A percentile compares a stretch with the other conserved stretches of the same genome.
Conservation (phyloP, 345 rosid genomes). For the Brassica juncea region DNA sequence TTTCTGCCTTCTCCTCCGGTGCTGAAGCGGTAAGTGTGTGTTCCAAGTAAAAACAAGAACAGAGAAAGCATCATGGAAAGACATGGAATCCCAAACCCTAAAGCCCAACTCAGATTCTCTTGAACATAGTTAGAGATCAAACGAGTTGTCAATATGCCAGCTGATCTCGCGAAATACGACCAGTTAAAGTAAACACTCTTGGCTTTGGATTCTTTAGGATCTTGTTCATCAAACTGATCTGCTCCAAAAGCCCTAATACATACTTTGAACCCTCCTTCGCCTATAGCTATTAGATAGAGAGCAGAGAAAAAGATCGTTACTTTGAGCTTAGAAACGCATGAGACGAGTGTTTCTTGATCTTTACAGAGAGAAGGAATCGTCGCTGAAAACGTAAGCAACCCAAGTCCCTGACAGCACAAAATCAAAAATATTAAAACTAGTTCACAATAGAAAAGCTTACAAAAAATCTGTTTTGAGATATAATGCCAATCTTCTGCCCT, state of each 20-base stretch:
- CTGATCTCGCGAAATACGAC: conserved; percentile 23
- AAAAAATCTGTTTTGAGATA: too few relatives aligned
- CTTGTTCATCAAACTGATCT: conserved; percentile 39
- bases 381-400: conserved; percentile 60
- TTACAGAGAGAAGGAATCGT: conserved; percentile 41
- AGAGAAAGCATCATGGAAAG: conserved; percentile 29
- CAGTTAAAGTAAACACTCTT: conserved; percentile 32
- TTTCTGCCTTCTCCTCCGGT: conserved; percentile 13
- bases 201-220: conserved; percentile 34
- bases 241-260: conserved; percentile 39
- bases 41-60: conserved; percentile 32
- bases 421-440: neutral
- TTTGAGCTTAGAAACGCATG: conserved; percentile 41
- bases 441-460: neutral
- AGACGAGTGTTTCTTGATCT: conserved; percentile 15
- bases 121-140: conserved; percentile 18
- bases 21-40: conserved; percentile 26
- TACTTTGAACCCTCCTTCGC: conserved; percentile 32
- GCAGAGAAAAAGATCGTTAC: conserved; percentile 27
- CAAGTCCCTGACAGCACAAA: conserved; percentile 47
- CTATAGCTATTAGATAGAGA: conserved; percentile 31
- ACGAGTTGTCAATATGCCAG: conserved; percentile 6
- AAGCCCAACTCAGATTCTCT: conserved; percentile 27
- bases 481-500: too few relatives aligned
- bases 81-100: conserved; percentile 37